A percentile compares a stretch with the other conserved stretches of the same genome.
phyloP scores from a whole-genome alignment of 2,329 filamentous ascomycete species.

The Diplodia corticola region DNA sequence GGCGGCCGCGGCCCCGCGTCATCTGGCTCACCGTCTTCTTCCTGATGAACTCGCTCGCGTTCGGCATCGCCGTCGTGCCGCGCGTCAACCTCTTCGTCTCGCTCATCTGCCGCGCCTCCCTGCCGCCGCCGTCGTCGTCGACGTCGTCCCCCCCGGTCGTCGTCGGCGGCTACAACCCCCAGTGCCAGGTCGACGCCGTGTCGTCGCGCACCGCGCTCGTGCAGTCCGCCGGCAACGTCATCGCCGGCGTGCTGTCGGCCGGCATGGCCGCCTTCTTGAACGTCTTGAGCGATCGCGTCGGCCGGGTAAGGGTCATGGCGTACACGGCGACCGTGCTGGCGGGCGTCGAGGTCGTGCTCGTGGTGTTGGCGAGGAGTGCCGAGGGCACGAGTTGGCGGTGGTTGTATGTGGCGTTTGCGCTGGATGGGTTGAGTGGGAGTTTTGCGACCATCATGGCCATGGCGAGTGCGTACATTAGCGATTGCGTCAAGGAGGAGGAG shows the following conservation, averaged over 20 bases:
- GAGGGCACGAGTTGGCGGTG: constrained; percentile 17
- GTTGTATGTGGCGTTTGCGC: constrained; percentile 22
- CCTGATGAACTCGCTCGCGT: constrained; percentile 25
- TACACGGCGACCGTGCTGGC: constrained; percentile 18
- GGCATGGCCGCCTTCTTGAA: constrained; percentile 19
- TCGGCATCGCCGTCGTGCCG: constrained; percentile 25
- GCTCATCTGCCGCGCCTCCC: constrained; percentile 19
- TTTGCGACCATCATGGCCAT: constrained; percentile 25
- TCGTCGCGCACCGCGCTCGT: constrained; percentile 19
- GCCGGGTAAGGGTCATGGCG: constrained; percentile 22
- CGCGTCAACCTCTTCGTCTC: constrained; percentile 25
- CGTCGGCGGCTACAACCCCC: constrained; percentile 25
- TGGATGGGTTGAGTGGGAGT: constrained; percentile 26
- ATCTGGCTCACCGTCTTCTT: constrained; percentile 26
- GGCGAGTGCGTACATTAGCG: constrained; percentile 25
- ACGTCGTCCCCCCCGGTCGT: constrained; percentile 3
- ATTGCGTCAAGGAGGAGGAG: constrained; percentile 21
- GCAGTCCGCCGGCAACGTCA: constrained; percentile 20
- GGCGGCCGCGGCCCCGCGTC: constrained; percentile 18
- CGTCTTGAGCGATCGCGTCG: constrained; percentile 24
- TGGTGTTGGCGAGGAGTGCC: constrained; percentile 17
- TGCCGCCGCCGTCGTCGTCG: neutral
- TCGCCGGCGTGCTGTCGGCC: constrained; percentile 24
- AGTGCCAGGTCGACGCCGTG: constrained; percentile 23
- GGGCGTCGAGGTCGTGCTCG: constrained; percentile 17